Evolutionary conservation across 2,329 filamentous ascomycete genomes (phyloP).

Genomic region (Ophiocordyceps camponoti-leonardi): DNA sequence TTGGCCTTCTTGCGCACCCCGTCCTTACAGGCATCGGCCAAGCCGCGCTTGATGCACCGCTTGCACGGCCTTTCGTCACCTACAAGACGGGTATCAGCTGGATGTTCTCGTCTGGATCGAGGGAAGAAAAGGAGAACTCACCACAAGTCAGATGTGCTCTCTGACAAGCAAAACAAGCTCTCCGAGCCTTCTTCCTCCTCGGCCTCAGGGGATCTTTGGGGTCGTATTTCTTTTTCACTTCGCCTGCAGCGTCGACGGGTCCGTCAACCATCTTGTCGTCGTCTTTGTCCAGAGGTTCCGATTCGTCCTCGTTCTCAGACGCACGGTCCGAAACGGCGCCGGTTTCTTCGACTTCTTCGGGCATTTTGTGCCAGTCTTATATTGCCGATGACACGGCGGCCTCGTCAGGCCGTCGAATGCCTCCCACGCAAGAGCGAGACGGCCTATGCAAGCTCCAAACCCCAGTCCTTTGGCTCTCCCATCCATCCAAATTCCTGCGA

Average conservation of each 20-base stretch:
- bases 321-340: constrained; percentile 39
- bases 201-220: constrained; percentile 84
- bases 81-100: constrained; percentile 23
- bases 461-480: constrained; percentile 9
- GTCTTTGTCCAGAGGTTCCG: constrained; percentile 26
- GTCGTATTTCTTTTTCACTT: constrained; percentile 52
- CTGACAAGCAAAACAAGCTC: constrained; percentile 94
- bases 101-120: background rate
- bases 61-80: constrained; percentile 91
- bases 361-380: constrained; percentile 39
- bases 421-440: constrained; percentile 10
- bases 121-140: constrained; percentile 35
- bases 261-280: constrained; percentile 36
- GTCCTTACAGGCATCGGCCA: constrained; percentile 85
- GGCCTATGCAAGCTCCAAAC: constrained; percentile 15
- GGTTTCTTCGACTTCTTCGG: constrained; percentile 34
- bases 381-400: constrained; percentile 8
- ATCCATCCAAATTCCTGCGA: constrained; percentile 13
- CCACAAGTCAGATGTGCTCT: constrained; percentile 94
- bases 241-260: constrained; percentile 27
- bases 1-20: constrained; percentile 98
- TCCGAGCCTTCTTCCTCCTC: constrained; percentile 83
- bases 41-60: constrained; percentile 81
- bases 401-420: constrained; percentile 1
- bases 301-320: constrained; percentile 43